Evolutionary conservation across 306 rosid species (phyloP).

Genomic region (Trifolium repens): DNA sequence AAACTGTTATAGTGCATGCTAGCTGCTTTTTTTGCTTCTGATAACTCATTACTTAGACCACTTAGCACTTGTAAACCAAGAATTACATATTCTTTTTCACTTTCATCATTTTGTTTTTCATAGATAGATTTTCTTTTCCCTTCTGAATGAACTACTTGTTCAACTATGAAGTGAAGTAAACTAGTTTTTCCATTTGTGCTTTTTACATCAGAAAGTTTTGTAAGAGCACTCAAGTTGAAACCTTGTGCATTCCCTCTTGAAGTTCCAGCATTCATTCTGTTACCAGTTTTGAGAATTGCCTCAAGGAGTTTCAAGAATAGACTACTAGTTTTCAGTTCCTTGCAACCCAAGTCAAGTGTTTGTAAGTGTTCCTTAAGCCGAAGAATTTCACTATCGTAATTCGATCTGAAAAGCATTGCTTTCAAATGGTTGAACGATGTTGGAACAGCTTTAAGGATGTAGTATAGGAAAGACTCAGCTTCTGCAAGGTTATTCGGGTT

Average conservation of each 20-base stretch:
- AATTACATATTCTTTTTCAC: slow-evolving; percentile 48
- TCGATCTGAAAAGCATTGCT: slow-evolving; percentile 78
- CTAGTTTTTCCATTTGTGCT: slow-evolving; percentile 78
- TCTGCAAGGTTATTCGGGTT: slow-evolving; percentile 68
- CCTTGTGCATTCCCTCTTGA: slow-evolving; percentile 83
- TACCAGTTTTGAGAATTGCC: slow-evolving; percentile 89
- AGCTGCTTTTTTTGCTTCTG: slow-evolving; percentile 73
- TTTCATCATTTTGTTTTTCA: slow-evolving; percentile 45
- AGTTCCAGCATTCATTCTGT: slow-evolving; percentile 90
- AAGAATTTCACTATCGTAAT: slow-evolving; percentile 60
- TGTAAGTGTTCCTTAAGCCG: slow-evolving; percentile 64
- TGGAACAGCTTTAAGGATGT: slow-evolving; percentile 72
- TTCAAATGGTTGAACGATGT: slow-evolving; percentile 66
- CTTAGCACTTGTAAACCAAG: slow-evolving; percentile 59
- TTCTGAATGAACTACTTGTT: slow-evolving; percentile 81
- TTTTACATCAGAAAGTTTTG: slow-evolving; percentile 74
- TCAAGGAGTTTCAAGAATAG: slow-evolving; percentile 78
- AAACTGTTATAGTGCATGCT: slow-evolving; percentile 59
- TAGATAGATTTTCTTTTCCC: slow-evolving; percentile 50
- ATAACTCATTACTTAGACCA: slow-evolving; percentile 60
- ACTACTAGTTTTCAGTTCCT: slow-evolving; percentile 63
- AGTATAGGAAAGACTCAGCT: slow-evolving; percentile 78
- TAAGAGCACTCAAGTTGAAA: slow-evolving; percentile 74
- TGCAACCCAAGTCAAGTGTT: slow-evolving; percentile 68
- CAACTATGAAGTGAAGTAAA: slow-evolving; percentile 78